Evolutionary conservation across 2,329 filamentous ascomycete species (phyloP).

Genomic region (Penicillium hesseltinei): DNA sequence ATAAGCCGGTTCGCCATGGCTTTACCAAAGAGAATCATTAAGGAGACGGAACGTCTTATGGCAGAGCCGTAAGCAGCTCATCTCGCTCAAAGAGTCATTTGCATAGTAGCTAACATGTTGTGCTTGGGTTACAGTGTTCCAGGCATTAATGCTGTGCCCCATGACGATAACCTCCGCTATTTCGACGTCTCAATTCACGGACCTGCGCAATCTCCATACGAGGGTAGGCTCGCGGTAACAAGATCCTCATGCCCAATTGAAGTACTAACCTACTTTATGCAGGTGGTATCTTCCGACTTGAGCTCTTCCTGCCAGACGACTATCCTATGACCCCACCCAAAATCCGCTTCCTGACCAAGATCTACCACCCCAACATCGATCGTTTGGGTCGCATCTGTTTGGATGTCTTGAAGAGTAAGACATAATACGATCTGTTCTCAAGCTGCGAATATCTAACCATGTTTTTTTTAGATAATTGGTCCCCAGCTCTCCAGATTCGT

Average conservation of each 20-base stretch:
- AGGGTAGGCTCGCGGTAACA: slow-evolving; percentile 58
- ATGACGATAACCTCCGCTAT: slow-evolving; percentile 96
- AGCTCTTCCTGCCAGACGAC: slow-evolving; percentile 96
- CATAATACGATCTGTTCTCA: not conserved
- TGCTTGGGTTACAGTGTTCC: slow-evolving; percentile 66
- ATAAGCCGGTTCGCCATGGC: slow-evolving; percentile 51
- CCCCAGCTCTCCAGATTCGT: slow-evolving; percentile 92
- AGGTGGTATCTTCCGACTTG: slow-evolving; percentile 90
- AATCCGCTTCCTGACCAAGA: slow-evolving; percentile 97
- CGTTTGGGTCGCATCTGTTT: slow-evolving; percentile 95
- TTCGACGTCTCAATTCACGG: slow-evolving; percentile 98
- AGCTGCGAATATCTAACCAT: slow-evolving; percentile 2
- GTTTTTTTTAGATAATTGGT: slow-evolving; percentile 80
- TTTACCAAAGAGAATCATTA: slow-evolving; percentile 93
- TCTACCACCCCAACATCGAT: slow-evolving; percentile 99
- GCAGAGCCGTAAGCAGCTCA: slow-evolving; percentile 75
- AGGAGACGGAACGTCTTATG: slow-evolving; percentile 97
- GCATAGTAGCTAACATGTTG: not conserved
- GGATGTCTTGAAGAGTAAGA: slow-evolving; percentile 90
- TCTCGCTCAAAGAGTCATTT: not conserved
- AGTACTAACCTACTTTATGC: slow-evolving; percentile 12
- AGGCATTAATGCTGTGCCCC: slow-evolving; percentile 91
- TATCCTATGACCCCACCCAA: slow-evolving; percentile 99
- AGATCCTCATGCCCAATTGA: not conserved
- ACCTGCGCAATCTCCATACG: slow-evolving; percentile 87